Evolutionary conservation across 2,329 filamentous ascomycete genomes (phyloP).

Genomic region (Colletotrichum liriopes): DNA sequence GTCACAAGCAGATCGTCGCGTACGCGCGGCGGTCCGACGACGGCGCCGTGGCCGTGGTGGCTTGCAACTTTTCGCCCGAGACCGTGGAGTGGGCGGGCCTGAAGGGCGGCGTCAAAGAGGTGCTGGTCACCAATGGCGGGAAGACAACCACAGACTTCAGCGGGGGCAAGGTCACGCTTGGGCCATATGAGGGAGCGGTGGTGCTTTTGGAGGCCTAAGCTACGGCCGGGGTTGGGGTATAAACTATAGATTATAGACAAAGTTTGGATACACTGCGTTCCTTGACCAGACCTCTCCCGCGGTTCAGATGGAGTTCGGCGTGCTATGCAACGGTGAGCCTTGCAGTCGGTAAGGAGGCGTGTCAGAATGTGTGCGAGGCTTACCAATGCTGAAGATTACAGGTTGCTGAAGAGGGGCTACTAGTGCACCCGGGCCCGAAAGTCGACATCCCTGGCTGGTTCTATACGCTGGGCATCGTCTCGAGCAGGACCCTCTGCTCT

Average conservation of each 20-base stretch:
- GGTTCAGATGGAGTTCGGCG: neutral
- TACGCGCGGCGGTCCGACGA: slow-evolving; percentile 54
- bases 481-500: neutral
- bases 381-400: neutral
- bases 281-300: neutral
- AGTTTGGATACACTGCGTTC: slow-evolving; percentile 4
- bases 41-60: slow-evolving; percentile 53
- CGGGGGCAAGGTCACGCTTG: slow-evolving; percentile 50
- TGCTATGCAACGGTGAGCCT: neutral
- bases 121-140: slow-evolving; percentile 53
- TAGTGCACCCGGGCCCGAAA: neutral
- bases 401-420: neutral
- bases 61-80: slow-evolving; percentile 57
- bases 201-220: slow-evolving; percentile 49
- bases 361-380: neutral
- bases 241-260: slow-evolving; percentile 9
- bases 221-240: neutral
- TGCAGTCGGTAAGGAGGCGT: neutral
- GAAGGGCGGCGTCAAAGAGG: slow-evolving; percentile 49
- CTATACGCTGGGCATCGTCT: neutral
- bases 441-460: neutral
- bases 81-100: slow-evolving; percentile 51
- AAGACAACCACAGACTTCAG: slow-evolving; percentile 50
- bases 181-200: slow-evolving; percentile 55
- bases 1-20: slow-evolving; percentile 55